A percentile compares a stretch with the other conserved stretches of the same genome.
Evolutionary conservation across 805 yeast species (phyloP).

Genomic region (Starmerella sp.): DNA sequence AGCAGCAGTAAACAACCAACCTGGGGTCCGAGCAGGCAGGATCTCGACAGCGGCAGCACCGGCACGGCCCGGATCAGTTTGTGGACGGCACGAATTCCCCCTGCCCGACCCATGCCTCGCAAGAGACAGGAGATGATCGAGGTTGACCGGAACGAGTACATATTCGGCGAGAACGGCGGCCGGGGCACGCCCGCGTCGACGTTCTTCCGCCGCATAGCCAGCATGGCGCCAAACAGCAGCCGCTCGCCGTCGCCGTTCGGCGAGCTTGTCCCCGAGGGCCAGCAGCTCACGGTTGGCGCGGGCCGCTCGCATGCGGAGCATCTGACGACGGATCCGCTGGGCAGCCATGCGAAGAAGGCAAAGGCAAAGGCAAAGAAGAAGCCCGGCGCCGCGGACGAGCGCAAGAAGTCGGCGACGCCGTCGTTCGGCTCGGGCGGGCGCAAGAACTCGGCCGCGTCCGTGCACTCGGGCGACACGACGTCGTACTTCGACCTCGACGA

Average conservation of each 20-base stretch:
- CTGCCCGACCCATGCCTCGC: conserved; percentile 13
- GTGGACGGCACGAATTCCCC: not conserved
- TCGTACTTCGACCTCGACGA: conserved; percentile 66
- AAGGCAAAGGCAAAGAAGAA: conserved; percentile 6
- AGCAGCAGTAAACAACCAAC: not conserved
- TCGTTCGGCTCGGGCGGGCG: not conserved
- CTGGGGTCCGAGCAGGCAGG: not conserved
- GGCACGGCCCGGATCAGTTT: not conserved
- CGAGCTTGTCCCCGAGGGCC: conserved; percentile 26
- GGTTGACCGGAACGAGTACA: conserved; percentile 37
- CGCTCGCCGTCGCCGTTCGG: conserved; percentile 7
- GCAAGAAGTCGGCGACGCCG: not conserved
- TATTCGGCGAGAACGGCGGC: conserved; percentile 61
- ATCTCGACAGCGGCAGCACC: not conserved
- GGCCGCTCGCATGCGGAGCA: conserved; percentile 44
- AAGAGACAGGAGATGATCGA: conserved; percentile 22
- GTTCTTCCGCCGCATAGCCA: conserved; percentile 34
- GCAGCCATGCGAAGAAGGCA: conserved; percentile 5
- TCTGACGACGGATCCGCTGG: conserved; percentile 3
- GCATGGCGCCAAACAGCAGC: conserved; percentile 15
- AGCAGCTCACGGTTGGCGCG: conserved; percentile 38
- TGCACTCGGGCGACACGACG: conserved; percentile 16
- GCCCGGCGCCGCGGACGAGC: not conserved
- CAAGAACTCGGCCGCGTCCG: conserved; percentile 9
- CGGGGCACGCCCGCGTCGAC: conserved; percentile 48